Conservation (phyloP, 2,329 filamentous ascomycete species). For the Canariomyces notabilis region DNA sequence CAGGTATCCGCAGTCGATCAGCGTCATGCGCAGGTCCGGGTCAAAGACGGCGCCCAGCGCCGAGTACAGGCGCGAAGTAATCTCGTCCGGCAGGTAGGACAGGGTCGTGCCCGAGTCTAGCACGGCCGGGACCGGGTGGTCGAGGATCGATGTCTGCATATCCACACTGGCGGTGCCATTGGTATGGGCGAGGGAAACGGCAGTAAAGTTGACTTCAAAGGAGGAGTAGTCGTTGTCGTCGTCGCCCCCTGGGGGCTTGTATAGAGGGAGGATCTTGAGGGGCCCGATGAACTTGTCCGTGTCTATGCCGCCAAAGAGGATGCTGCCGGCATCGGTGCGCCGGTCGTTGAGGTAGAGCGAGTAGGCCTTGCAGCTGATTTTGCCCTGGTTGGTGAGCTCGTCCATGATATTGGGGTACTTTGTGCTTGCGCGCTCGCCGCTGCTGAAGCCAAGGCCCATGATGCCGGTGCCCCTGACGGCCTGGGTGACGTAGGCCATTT, state of each 20-base stretch:
- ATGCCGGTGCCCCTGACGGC: constrained; percentile 50
- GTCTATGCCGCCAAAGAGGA: constrained; percentile 67
- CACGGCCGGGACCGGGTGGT: constrained; percentile 43
- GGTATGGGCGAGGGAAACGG: constrained; percentile 24
- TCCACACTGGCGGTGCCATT: constrained; percentile 31
- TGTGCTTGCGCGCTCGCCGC: constrained; percentile 41
- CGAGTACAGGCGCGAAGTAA: constrained; percentile 38
- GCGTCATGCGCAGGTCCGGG: constrained; percentile 29
- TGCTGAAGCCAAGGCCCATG: constrained; percentile 54
- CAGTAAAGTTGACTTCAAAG: constrained; percentile 37
- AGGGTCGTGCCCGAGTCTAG: constrained; percentile 65
- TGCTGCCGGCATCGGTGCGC: constrained; percentile 54
- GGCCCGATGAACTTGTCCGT: constrained; percentile 58
- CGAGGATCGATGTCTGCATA: constrained; percentile 14
- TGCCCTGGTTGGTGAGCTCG: constrained; percentile 55
- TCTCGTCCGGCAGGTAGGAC: constrained; percentile 53
- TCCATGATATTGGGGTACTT: constrained; percentile 58
- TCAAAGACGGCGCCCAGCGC: constrained; percentile 38
- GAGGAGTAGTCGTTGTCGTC: constrained; percentile 34
- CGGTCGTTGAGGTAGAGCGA: constrained; percentile 59
- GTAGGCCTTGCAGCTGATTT: constrained; percentile 61
- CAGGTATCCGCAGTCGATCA: constrained; percentile 38
- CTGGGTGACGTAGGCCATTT: constrained; percentile 50
- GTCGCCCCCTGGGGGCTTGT: constrained; percentile 33
- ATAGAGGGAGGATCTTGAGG: constrained; percentile 52